Base-by-base conservation (phyloP, 208 protist species). In the Leishmania major region DNA sequence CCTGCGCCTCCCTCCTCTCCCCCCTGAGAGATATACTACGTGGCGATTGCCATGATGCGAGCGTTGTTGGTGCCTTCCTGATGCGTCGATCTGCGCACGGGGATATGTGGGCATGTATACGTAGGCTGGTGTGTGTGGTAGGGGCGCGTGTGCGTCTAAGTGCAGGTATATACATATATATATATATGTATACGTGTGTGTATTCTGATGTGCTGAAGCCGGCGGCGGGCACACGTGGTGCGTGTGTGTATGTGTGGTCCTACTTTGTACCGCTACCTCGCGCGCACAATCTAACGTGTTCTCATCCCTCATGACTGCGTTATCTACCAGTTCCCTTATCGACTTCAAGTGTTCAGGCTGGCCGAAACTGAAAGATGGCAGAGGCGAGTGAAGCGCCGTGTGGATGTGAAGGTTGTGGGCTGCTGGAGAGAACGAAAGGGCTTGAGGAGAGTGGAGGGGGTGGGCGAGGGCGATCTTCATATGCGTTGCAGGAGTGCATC, bases 91-190 rank as follows among this genome's bases (percentile, higher is more conserved):
- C 51, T 13, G 51, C 51, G 10, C 6, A 55, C 15, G 51, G 51
- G 17, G 13, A 55, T 55, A 22, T 5, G 51, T 55, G 51, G 15
- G 51, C 19, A 10, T 22, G 51, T 5, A 22, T 22, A 55, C 5
- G 10, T 55, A 55, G 3, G 15, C 4, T 22, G 10, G 51, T 55
- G 51, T 22, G 51, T 72, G 67, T 72, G 67, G 45, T 49, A 49
- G 45, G 8, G 45, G 45, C 25, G 67, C n/a, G 35, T 47, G 67
- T 72, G 67, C 28, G n/a, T 72, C 22, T 11, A 49, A 49, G 45
- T 72, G 66, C 35, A 72, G 66, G 66, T 69, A 43, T 45, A 69
- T 43, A 69, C 19, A 69, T 69, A 45, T 69, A 45, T 69, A 1
- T 19, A 6, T 45, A 43, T 69, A 40, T 1, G 19, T 40, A 19